Evolutionary conservation across 768 basidiomycete species (phyloP).

Genomic region (Lyophyllum shimeji): DNA sequence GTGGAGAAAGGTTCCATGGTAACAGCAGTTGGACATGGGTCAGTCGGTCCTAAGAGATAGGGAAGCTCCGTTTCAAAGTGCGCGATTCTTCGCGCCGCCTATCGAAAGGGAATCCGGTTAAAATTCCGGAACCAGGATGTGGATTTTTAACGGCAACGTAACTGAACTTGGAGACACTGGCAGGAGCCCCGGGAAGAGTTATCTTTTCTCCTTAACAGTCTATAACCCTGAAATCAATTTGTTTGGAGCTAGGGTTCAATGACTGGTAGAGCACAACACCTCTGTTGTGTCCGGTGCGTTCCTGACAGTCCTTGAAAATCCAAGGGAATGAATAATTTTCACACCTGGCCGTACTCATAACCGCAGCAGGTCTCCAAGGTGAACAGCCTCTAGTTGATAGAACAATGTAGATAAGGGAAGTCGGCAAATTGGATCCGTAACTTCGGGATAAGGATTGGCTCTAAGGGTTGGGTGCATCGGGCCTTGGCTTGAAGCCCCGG

Average conservation of each 20-base stretch:
- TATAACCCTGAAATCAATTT: conserved; percentile 36
- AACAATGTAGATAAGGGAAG: too few species aligned
- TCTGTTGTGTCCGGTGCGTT: conserved; percentile 72
- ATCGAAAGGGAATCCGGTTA: conserved; percentile 80
- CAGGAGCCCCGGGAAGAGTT: conserved; percentile 76
- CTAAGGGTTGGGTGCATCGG: conserved; percentile 19
- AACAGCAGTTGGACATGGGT: conserved; percentile 87
- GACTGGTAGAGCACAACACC: conserved; percentile 70
- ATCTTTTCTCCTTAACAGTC: conserved; percentile 54
- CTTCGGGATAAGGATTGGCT: too few species aligned
- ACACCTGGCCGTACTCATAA: conserved; percentile 67
- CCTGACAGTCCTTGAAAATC: conserved; percentile 56
- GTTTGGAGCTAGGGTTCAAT: conserved; percentile 73
- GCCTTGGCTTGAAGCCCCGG: conserved; percentile 31
- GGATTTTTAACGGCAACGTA: conserved; percentile 66
- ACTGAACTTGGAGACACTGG: conserved; percentile 44
- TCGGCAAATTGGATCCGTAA: too few species aligned
- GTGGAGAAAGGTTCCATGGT: conserved; percentile 88
- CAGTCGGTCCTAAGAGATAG: conserved; percentile 60
- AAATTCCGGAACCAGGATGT: conserved; percentile 78
- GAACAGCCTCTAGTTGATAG: too few species aligned
- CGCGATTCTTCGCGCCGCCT: conserved; percentile 29
- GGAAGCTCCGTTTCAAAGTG: too few species aligned
- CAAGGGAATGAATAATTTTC: too few species aligned
- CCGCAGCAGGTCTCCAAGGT: conserved; percentile 74